Percentiles rank a stretch among this genome's conserved stretches.
phyloP scores from a whole-genome alignment of 257 asterid species.

The Penstemon davidsonii region DNA sequence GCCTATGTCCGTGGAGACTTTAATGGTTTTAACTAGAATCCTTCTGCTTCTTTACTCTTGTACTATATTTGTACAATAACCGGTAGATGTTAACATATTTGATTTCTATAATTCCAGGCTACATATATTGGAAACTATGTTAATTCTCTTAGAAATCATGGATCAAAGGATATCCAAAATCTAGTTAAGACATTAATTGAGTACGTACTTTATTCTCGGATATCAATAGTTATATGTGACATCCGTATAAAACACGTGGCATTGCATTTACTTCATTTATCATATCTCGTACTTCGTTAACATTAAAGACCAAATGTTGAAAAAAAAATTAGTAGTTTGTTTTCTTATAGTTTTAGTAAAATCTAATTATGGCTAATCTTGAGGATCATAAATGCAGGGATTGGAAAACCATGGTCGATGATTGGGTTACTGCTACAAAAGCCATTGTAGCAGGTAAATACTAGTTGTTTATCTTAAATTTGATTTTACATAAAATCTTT shows the following conservation, averaged over 20 bases:
- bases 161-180: slow-evolving; percentile 55
- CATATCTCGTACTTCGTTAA: too few species aligned
- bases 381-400: slow-evolving; percentile 47
- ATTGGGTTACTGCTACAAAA: slow-evolving; percentile 54
- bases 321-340: neutral
- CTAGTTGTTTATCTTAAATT: slow-evolving; percentile 29
- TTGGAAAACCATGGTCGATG: slow-evolving; percentile 81
- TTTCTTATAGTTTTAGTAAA: neutral
- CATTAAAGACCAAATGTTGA: neutral
- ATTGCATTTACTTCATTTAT: too few species aligned
- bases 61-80: slow-evolving; percentile 1
- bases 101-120: slow-evolving; percentile 39
- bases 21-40: slow-evolving; percentile 49
- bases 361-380: neutral
- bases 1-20: slow-evolving; percentile 57
- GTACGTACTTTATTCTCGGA: slow-evolving; percentile 39
- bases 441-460: slow-evolving; percentile 52
- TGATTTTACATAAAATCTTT: slow-evolving; percentile 3
- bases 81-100: slow-evolving; percentile 10
- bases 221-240: neutral
- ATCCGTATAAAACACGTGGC: neutral
- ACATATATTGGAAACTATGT: slow-evolving; percentile 72
- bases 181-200: slow-evolving; percentile 51
- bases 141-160: slow-evolving; percentile 46
- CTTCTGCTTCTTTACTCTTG: slow-evolving; percentile 4